Conservation (phyloP, 2,329 filamentous ascomycete genomes). For the Ophiostoma perfectum region DNA sequence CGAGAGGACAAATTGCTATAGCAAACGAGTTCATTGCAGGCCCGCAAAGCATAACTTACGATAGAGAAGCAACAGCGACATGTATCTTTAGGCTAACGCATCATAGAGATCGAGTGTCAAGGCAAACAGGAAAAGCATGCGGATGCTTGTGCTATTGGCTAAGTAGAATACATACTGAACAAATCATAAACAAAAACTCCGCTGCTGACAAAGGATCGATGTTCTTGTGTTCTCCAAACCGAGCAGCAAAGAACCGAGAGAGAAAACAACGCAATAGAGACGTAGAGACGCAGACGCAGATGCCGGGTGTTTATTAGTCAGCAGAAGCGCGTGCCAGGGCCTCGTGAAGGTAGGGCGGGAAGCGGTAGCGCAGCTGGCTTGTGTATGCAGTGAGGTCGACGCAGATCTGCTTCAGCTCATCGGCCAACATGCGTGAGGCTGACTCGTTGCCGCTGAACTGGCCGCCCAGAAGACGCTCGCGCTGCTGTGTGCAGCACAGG, state of each 20-base stretch:
- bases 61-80: background rate
- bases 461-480: constrained; percentile 62
- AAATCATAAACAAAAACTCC: background rate
- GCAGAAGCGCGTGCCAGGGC: constrained; percentile 75
- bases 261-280: background rate
- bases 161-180: constrained; percentile 4
- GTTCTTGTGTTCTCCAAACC: background rate
- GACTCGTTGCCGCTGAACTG: constrained; percentile 70
- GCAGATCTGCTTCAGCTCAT: constrained; percentile 70
- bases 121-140: background rate
- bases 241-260: background rate
- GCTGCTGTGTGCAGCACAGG: constrained; percentile 73
- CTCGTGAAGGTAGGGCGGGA: constrained; percentile 83
- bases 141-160: constrained; percentile 11
- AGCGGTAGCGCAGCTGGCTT: constrained; percentile 82
- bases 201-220: background rate
- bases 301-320: constrained; percentile 41
- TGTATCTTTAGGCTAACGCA: background rate
- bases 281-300: background rate
- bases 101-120: background rate
- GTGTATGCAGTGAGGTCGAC: constrained; percentile 92
- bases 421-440: constrained; percentile 58
- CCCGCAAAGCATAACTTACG: background rate
- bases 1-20: background rate
- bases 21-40: no score